phyloP scores from a whole-genome alignment of 1,139 yeast species.

The Pichia cactophila region DNA sequence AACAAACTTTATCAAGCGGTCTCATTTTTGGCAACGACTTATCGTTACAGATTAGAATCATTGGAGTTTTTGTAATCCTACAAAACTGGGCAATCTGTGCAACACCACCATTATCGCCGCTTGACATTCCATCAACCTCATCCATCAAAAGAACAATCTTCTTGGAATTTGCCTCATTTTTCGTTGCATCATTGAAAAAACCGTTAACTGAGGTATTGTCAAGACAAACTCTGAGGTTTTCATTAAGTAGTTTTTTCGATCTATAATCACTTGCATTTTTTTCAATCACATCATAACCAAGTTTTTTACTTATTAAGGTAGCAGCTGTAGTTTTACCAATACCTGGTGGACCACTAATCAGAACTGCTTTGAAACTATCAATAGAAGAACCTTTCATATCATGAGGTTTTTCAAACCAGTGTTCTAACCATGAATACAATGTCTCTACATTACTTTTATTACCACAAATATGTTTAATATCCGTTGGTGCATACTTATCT shows the following conservation, averaged over 20 bases:
- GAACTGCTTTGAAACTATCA: constrained; percentile 63
- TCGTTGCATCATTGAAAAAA: constrained; percentile 42
- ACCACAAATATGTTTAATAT: constrained; percentile 76
- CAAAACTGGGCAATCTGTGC: constrained; percentile 91
- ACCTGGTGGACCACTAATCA: constrained; percentile 83
- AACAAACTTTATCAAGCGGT: constrained; percentile 83
- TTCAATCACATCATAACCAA: constrained; percentile 68
- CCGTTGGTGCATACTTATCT: constrained; percentile 80
- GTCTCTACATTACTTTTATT: constrained; percentile 69
- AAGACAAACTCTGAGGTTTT: constrained; percentile 61
- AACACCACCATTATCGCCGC: constrained; percentile 98
- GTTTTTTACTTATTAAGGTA: constrained; percentile 56
- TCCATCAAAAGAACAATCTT: constrained; percentile 89
- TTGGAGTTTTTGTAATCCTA: constrained; percentile 76
- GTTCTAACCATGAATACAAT: constrained; percentile 64
- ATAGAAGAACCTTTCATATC: constrained; percentile 32
- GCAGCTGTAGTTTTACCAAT: constrained; percentile 81
- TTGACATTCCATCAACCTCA: constrained; percentile 99
- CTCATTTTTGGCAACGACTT: constrained; percentile 90
- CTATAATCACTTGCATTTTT: constrained; percentile 86
- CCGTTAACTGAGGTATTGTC: constrained; percentile 82
- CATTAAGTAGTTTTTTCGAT: constrained; percentile 67
- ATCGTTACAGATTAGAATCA: constrained; percentile 91
- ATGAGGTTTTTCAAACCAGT: constrained; percentile 62
- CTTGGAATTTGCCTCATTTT: constrained; percentile 25